Evolutionary conservation across 192 early-diverging fungal species (phyloP).

Genomic region (Linnemannia elongata): DNA sequence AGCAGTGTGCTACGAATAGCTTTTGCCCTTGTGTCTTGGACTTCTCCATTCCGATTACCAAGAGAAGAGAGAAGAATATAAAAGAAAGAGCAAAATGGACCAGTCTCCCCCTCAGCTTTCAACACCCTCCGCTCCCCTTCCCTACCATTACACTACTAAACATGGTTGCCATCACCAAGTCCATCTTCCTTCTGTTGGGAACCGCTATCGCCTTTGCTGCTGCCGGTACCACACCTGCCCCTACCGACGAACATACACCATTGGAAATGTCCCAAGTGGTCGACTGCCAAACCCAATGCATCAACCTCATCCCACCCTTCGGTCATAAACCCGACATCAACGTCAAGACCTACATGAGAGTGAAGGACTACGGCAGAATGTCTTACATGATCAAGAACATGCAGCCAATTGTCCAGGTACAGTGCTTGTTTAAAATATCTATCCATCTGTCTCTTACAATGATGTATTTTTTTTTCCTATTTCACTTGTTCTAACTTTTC

Average conservation of each 20-base stretch:
- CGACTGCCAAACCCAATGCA: constrained; percentile 47
- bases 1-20: too few relatives aligned
- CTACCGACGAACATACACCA: background rate
- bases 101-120: background rate
- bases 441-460: background rate
- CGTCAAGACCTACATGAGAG: constrained; percentile 18
- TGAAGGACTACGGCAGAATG: constrained; percentile 35
- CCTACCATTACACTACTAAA: constrained; percentile 13
- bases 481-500: constrained; percentile 16
- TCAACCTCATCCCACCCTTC: constrained; percentile 19
- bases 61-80: constrained; percentile 16
- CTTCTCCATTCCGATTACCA: too few relatives aligned
- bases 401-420: constrained; percentile 29
- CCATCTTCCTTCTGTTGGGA: constrained; percentile 29
- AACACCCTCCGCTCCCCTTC: too few relatives aligned
- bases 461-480: background rate
- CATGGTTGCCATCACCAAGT: constrained; percentile 47
- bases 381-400: constrained; percentile 41
- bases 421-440: background rate
- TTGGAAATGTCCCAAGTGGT: constrained; percentile 35
- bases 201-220: constrained; percentile 25
- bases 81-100: background rate
- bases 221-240: constrained; percentile 17
- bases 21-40: too few relatives aligned
- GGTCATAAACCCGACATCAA: constrained; percentile 18